Evolutionary conservation across 192 early-diverging fungal genomes (phyloP).

Genomic region (Mortierella antarctica): DNA sequence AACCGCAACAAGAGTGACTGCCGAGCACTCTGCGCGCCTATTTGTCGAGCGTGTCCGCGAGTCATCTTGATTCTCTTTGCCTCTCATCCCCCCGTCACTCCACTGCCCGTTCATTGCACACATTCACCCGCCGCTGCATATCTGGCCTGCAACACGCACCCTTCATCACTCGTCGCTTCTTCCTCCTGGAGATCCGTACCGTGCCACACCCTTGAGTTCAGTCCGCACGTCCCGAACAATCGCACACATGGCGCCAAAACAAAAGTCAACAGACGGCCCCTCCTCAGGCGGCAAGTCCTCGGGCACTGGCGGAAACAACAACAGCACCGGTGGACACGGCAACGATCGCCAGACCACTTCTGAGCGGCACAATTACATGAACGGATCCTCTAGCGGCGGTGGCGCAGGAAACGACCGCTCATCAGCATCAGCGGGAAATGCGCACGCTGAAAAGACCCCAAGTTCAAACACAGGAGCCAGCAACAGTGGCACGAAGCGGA

Average conservation of each 20-base stretch:
- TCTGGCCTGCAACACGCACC: background rate
- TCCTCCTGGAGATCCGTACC: background rate
- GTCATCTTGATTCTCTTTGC: background rate
- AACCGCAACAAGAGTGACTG: background rate
- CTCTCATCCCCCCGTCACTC: background rate
- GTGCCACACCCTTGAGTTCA: background rate
- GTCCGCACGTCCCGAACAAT: background rate
- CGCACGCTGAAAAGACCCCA: slow-evolving; percentile 18
- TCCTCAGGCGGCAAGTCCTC: slow-evolving; percentile 23
- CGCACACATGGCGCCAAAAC: slow-evolving; percentile 39
- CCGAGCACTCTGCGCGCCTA: background rate
- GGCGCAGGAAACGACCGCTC: slow-evolving; percentile 18
- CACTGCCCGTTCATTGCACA: background rate
- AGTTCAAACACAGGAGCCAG: slow-evolving; percentile 2
- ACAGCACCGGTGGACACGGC: slow-evolving; percentile 8
- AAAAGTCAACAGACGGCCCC: slow-evolving; percentile 25
- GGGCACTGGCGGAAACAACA: background rate
- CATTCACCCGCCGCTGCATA: background rate
- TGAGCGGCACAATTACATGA: slow-evolving; percentile 13
- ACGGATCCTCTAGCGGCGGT: slow-evolving; percentile 8
- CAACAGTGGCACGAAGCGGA: slow-evolving; percentile 26
- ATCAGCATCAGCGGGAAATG: slow-evolving; percentile 10
- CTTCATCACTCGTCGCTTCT: background rate
- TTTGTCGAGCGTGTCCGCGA: background rate
- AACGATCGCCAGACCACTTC: slow-evolving; percentile 21